These are phyloP conservation scores for Sporothrix euskadiensis DNA, from an alignment of 2,329 filamentous ascomycete genomes.

Conservation along the genomic window DNA sequence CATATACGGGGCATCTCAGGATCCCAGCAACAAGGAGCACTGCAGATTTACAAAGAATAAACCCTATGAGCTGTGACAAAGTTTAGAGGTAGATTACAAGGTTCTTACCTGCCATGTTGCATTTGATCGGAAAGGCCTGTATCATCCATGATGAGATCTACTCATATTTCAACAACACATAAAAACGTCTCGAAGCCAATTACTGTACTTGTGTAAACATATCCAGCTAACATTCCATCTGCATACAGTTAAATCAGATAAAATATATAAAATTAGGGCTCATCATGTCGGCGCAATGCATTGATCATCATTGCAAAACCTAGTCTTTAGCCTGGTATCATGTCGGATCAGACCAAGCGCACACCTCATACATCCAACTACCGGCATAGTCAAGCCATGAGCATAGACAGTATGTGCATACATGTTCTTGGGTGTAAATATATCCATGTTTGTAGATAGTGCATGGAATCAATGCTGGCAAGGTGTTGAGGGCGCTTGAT, in stretches of 20 bases:
- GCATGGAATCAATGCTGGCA: too few species aligned
- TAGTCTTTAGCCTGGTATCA: background rate
- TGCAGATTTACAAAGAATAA: background rate
- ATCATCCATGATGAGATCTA: background rate
- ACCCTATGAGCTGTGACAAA: background rate
- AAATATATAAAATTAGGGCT: background rate
- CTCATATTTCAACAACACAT: background rate
- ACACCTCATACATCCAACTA: background rate
- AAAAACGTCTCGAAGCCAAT: too few species aligned
- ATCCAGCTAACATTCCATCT: too few species aligned
- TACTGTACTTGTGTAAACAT: too few species aligned
- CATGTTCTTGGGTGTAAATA: background rate
- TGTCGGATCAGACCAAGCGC: background rate
- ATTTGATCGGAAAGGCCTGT: background rate
- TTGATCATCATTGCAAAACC: background rate
- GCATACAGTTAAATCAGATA: background rate
- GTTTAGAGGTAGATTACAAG: background rate
- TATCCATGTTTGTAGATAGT: background rate
- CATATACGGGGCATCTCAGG: conserved; percentile 12
- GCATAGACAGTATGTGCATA: background rate
- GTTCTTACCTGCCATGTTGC: background rate
- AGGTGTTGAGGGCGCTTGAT: background rate
- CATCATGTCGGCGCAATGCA: background rate
- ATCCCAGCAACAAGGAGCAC: background rate
- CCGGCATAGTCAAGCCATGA: conserved; percentile 10